Evolutionary conservation across 129 eudicot genomes (phyloP), one percentile per base, ranked within the genome.

Genomic region (Sambucus nigra): DNA sequence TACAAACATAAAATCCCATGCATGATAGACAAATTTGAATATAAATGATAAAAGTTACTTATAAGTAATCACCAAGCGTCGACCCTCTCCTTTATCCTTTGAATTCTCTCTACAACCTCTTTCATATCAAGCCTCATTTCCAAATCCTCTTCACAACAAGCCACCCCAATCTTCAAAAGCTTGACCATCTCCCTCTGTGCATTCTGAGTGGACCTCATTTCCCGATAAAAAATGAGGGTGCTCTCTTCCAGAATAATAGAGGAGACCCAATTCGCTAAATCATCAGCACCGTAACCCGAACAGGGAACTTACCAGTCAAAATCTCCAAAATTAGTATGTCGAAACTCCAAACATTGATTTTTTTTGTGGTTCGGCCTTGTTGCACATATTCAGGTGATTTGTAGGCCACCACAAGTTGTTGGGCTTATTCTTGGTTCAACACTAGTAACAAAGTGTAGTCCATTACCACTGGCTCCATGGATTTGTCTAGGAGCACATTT

Each of bases 301-400:
- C 45, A 0, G 67, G 47, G 16, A 38, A 56, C 21, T 46, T 35
- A 3, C 70, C 69, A 0, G 75, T 70, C 53, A 70, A 16, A 0
- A 41, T 41, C 49, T 70, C 76, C 12, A 70, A 19, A 20, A 63
- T 70, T 39, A 70, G 33, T 3, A 63, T 24, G 9, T 70, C 76
- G 10, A 70, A 45, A 27, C 70, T 46, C 76, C 76, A 70, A 0
- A 63, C 76, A 18, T 70, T 70, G 1, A 66, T 64, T 20, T 63
- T 70, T 61, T 51, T 70, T 26, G 48, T 23, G 42, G 41, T 24
- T 2, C 59, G 61, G 16, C 65, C 61, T 7, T 15, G 19, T n/a
- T 26, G 41, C 3, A 31, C 28, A n/a, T 71, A 71, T 8, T 71
- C 77, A 2, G 77, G 68, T 8, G 77, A 40, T 16, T 65, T 65